A percentile compares a stretch with the other conserved stretches of the same genome.
Conservation (phyloP, 257 asterid genomes). For the Solanum chaucha region DNA sequence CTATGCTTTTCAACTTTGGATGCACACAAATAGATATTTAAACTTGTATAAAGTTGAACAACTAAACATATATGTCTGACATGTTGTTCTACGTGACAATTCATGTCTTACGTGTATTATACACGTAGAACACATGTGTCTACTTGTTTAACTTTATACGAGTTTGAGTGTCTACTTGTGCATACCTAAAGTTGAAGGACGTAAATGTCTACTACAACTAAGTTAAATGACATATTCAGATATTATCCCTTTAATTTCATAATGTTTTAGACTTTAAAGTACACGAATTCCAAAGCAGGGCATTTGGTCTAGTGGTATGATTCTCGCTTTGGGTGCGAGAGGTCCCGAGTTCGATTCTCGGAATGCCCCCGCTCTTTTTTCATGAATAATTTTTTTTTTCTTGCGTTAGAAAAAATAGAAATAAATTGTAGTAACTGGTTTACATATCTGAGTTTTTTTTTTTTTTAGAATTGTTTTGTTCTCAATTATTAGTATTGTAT, state of each 20-base stretch:
- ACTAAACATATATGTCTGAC: background rate
- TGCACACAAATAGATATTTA: background rate
- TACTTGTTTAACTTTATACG: background rate
- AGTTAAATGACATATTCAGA: too few relatives aligned
- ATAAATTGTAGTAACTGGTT: too few relatives aligned
- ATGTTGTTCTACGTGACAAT: background rate
- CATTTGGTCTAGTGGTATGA: conserved; percentile 93
- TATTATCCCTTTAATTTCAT: fast-evolving
- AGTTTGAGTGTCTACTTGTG: background rate
- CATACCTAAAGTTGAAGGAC: too few relatives aligned
- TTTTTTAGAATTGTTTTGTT: background rate
- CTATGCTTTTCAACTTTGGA: too few relatives aligned
- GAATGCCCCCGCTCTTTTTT: conserved; percentile 61
- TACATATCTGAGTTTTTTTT: background rate
- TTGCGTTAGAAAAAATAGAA: too few relatives aligned
- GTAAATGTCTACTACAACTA: background rate
- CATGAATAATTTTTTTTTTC: background rate
- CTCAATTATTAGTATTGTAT: background rate
- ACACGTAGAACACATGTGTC: background rate
- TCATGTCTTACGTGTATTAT: background rate
- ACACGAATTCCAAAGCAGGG: conserved; percentile 6
- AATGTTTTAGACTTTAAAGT: background rate
- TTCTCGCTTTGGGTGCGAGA: conserved; percentile 82
- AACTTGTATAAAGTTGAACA: background rate
- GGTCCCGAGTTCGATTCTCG: conserved; percentile 77